phyloP scores from a whole-genome alignment of 495 filamentous ascomycete species.

The Pseudevernia furfuracea region DNA sequence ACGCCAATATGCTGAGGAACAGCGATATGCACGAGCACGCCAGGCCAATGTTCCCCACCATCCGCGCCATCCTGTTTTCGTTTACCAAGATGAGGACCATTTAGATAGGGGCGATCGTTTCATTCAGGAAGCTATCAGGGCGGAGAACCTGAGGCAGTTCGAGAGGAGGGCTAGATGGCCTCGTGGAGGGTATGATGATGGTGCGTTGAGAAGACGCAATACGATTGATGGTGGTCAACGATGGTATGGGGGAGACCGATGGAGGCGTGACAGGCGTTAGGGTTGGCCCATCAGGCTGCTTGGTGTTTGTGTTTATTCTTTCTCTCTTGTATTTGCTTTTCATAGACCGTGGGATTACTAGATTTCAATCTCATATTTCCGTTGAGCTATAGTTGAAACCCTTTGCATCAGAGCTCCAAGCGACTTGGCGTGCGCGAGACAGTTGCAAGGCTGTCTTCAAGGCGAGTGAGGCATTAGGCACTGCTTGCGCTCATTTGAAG shows the following conservation, averaged over 20 bases:
- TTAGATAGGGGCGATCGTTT: conserved; percentile 1
- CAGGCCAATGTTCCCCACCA: conserved; percentile 7
- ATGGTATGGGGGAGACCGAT: background rate
- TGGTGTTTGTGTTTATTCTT: background rate
- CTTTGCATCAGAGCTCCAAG: background rate
- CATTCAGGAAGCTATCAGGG: background rate
- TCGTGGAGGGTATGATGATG: conserved; percentile 9
- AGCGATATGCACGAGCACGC: background rate
- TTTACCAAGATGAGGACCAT: conserved; percentile 3
- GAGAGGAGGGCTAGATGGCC: background rate
- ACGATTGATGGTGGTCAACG: conserved; percentile 10
- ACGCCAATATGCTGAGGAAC: background rate
- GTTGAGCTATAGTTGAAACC: background rate
- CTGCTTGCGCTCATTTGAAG: no score
- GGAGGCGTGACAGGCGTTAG: background rate
- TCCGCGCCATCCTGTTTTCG: conserved; percentile 8
- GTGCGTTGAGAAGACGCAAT: conserved; percentile 11
- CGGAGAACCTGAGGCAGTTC: background rate
- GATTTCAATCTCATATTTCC: background rate
- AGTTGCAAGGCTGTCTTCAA: background rate
- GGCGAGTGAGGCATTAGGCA: background rate
- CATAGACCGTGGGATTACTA: no score
- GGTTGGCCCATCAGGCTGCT: background rate
- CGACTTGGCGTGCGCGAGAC: background rate
- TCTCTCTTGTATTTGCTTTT: background rate